Conservation (phyloP, 2,329 filamentous ascomycete species). For the Ophiostoma sp. region DNA sequence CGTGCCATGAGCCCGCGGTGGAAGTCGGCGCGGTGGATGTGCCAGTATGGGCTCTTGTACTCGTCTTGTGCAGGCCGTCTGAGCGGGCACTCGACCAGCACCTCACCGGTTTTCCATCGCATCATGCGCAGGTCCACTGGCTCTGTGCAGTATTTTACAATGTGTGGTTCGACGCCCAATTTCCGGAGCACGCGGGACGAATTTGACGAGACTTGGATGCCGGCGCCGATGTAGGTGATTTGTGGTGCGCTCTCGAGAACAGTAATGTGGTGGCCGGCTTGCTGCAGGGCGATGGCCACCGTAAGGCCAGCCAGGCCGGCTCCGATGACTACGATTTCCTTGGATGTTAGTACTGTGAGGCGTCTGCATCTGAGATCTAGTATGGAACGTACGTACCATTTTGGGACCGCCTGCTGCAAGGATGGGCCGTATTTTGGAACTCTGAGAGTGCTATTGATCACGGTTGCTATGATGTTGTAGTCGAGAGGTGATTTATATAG, state of each 20-base stretch:
- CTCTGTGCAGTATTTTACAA: constrained; percentile 38
- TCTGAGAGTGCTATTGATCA: not conserved
- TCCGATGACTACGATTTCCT: constrained; percentile 29
- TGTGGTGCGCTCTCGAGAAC: constrained; percentile 33
- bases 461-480: not conserved
- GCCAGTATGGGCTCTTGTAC: constrained; percentile 46
- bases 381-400: not conserved
- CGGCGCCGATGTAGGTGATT: constrained; percentile 40
- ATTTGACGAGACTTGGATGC: constrained; percentile 50
- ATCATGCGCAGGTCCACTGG: constrained; percentile 48
- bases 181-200: constrained; percentile 45
- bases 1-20: constrained; percentile 23
- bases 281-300: constrained; percentile 24
- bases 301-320: constrained; percentile 26
- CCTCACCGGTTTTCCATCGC: constrained; percentile 45
- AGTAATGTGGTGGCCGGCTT: constrained; percentile 23
- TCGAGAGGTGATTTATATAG: not conserved
- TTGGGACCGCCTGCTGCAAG: not conserved
- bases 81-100: constrained; percentile 48
- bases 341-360: not conserved
- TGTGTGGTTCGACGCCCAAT: constrained; percentile 45
- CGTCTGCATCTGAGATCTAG: not conserved
- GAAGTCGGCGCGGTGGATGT: constrained; percentile 26
- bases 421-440: not conserved
- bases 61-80: constrained; percentile 44